These are phyloP conservation scores for Parastagonospora avenae DNA, from an alignment of 2,329 filamentous ascomycete species.

Conservation along the genomic window DNA sequence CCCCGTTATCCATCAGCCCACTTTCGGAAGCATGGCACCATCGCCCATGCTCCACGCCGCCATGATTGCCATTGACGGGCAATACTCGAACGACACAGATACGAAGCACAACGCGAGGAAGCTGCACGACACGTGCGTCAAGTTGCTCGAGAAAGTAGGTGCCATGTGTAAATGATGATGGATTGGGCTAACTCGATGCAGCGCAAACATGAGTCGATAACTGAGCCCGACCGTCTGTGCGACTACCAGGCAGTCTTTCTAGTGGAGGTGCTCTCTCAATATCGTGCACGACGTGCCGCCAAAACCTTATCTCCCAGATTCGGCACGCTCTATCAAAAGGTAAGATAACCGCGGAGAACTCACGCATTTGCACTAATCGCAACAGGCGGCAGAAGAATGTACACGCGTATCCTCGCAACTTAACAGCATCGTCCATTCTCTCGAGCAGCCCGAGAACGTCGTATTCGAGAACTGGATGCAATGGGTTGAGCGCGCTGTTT, in stretches of 20 bases:
- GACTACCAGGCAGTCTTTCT: slow-evolving; percentile 53
- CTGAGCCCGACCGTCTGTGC: slow-evolving; percentile 39
- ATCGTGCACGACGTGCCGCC: slow-evolving; percentile 47
- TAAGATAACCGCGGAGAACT: slow-evolving; percentile 11
- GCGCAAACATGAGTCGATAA: slow-evolving; percentile 32
- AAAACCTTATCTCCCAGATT: slow-evolving; percentile 47
- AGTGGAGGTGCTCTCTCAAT: slow-evolving; percentile 51
- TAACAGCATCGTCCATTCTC: slow-evolving; percentile 16
- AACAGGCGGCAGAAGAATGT: slow-evolving; percentile 28
- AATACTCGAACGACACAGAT: slow-evolving; percentile 43
- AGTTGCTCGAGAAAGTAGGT: slow-evolving; percentile 46
- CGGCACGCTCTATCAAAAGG: slow-evolving; percentile 43
- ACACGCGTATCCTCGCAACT: slow-evolving; percentile 21
- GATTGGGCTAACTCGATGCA: slow-evolving; percentile 24
- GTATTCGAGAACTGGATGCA: slow-evolving; percentile 35
- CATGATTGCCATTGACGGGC: slow-evolving; percentile 52
- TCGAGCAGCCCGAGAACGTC: slow-evolving; percentile 23
- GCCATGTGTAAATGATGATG: background rate
- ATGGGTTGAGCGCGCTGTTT: slow-evolving; percentile 40
- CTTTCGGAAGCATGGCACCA: slow-evolving; percentile 41
- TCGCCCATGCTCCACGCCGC: slow-evolving; percentile 53
- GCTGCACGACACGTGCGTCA: slow-evolving; percentile 50
- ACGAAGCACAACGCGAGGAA: slow-evolving; percentile 44
- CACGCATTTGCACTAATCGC: slow-evolving; percentile 11
- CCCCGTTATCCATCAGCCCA: slow-evolving; percentile 51